Evolutionary conservation across 2,329 filamentous ascomycete species (phyloP).

Genomic region (Colletotrichum sp.): DNA sequence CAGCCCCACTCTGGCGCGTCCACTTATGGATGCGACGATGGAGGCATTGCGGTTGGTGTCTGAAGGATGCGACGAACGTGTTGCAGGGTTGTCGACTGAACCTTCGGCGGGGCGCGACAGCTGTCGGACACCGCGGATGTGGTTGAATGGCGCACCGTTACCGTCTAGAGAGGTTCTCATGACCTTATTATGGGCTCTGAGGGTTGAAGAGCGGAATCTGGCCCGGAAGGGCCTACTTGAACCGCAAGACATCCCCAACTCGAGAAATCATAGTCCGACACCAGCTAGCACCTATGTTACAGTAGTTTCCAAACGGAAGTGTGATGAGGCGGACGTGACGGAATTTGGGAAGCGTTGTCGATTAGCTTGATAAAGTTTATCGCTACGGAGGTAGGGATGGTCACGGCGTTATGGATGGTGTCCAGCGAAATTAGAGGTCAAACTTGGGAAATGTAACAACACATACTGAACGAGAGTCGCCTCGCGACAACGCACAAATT

Average conservation of each 20-base stretch:
- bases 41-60: constrained; percentile 74
- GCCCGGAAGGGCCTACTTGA: not conserved
- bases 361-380: constrained; percentile 1
- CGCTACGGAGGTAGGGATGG: not conserved
- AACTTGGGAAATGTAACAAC: not conserved
- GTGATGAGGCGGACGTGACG: not conserved
- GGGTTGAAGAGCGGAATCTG: constrained; percentile 45
- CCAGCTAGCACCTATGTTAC: not conserved
- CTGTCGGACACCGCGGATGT: constrained; percentile 37
- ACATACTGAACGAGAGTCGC: not conserved
- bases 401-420: not conserved
- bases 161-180: constrained; percentile 55
- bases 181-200: constrained; percentile 52
- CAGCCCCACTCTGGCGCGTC: constrained; percentile 78
- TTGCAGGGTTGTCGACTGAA: constrained; percentile 40
- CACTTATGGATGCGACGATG: constrained; percentile 76
- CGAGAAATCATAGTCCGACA: not conserved
- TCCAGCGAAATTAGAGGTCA: not conserved
- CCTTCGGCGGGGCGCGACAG: constrained; percentile 41
- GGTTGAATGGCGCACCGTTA: constrained; percentile 40
- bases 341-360: constrained; percentile 15
- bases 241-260: not conserved
- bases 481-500: not conserved
- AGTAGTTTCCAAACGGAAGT: constrained; percentile 11
- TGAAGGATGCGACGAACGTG: constrained; percentile 57